A percentile compares a stretch with the other conserved stretches of the same genome.
phyloP scores from a whole-genome alignment of 176 grass and related monocot species.

The Musa beccarii region DNA sequence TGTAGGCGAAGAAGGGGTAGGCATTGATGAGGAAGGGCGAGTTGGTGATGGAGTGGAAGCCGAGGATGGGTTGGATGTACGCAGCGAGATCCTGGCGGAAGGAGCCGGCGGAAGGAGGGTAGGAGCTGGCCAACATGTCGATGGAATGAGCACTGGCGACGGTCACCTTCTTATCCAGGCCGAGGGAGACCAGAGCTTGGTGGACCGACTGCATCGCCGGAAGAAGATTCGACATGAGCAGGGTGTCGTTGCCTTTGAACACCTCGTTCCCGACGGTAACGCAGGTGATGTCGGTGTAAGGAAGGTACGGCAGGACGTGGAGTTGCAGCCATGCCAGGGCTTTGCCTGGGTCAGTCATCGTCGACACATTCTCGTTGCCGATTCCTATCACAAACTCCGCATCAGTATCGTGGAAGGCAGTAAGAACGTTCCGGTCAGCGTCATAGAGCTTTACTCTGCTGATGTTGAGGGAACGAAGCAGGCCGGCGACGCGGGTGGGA shows the following conservation, averaged over 20 bases:
- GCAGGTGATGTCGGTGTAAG: slow-evolving; percentile 3
- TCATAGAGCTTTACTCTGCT: slow-evolving; percentile 17
- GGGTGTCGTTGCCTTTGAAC: slow-evolving; percentile 4
- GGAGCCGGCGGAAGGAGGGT: slow-evolving; percentile 52
- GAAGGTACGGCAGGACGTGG: slow-evolving; percentile 6
- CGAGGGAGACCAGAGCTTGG: slow-evolving; percentile 27
- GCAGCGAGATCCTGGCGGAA: slow-evolving; percentile 23
- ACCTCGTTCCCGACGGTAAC: slow-evolving; percentile 11
- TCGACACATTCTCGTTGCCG: slow-evolving; percentile 14
- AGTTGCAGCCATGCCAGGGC: neutral
- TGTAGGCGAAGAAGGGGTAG: slow-evolving; percentile 50
- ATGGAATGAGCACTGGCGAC: slow-evolving; percentile 62
- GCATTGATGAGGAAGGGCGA: slow-evolving; percentile 69
- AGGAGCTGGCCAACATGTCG: slow-evolving; percentile 51
- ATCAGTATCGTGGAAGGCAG: slow-evolving; percentile 5
- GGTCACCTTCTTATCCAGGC: slow-evolving; percentile 38
- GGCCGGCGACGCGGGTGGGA: neutral
- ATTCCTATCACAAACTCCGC: slow-evolving; percentile 5
- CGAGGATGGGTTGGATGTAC: slow-evolving; percentile 45
- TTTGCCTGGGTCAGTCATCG: neutral
- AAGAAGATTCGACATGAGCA: slow-evolving; percentile 8
- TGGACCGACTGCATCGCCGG: slow-evolving; percentile 58
- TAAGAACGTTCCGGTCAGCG: slow-evolving; percentile 10
- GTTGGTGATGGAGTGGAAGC: slow-evolving; percentile 38
- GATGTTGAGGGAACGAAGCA: slow-evolving; percentile 6